Evolutionary conservation across 2,329 filamentous ascomycete species (phyloP).

Genomic region (Pseudogymnoascus sp.): DNA sequence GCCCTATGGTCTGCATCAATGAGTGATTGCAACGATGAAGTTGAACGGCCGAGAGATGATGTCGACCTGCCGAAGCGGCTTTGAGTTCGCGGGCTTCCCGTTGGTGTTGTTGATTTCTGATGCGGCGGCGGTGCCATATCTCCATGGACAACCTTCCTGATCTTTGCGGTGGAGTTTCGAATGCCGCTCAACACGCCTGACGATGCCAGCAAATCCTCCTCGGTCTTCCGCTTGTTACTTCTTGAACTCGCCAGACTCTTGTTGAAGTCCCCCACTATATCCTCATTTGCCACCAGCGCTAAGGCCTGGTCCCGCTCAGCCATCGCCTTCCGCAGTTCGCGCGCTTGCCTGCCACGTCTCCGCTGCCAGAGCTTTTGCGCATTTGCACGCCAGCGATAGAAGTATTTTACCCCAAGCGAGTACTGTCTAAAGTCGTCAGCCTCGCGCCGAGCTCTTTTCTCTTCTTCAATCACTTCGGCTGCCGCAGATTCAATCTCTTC

Average conservation of each 20-base stretch:
- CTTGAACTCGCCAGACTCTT: slow-evolving; percentile 2
- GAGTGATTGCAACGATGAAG: slow-evolving; percentile 3
- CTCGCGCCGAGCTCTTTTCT: slow-evolving; percentile 17
- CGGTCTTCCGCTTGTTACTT: slow-evolving; percentile 13
- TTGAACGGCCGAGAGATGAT: slow-evolving; percentile 2
- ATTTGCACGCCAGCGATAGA: slow-evolving; percentile 22
- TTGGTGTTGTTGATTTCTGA: background rate
- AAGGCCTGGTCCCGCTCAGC: slow-evolving; percentile 20
- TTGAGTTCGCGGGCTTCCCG: background rate
- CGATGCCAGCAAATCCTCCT: slow-evolving; percentile 22
- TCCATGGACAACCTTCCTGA: slow-evolving; percentile 16
- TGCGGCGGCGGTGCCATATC: slow-evolving; percentile 10
- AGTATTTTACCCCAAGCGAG: slow-evolving; percentile 24
- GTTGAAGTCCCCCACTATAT: slow-evolving; percentile 26
- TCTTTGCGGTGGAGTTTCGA: slow-evolving; percentile 17
- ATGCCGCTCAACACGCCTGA: slow-evolving; percentile 22
- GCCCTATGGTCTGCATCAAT: slow-evolving; percentile 4
- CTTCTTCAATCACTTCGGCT: slow-evolving; percentile 15
- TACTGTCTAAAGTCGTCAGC: slow-evolving; percentile 18
- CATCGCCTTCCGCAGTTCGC: slow-evolving; percentile 22
- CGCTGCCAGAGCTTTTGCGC: slow-evolving; percentile 20
- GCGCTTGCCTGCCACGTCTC: slow-evolving; percentile 23
- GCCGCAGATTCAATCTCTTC: slow-evolving; percentile 19
- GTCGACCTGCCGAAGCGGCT: slow-evolving; percentile 3
- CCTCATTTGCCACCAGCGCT: slow-evolving; percentile 6